Conservation (phyloP, 306 rosid species). For the Glycine latifolia region DNA sequence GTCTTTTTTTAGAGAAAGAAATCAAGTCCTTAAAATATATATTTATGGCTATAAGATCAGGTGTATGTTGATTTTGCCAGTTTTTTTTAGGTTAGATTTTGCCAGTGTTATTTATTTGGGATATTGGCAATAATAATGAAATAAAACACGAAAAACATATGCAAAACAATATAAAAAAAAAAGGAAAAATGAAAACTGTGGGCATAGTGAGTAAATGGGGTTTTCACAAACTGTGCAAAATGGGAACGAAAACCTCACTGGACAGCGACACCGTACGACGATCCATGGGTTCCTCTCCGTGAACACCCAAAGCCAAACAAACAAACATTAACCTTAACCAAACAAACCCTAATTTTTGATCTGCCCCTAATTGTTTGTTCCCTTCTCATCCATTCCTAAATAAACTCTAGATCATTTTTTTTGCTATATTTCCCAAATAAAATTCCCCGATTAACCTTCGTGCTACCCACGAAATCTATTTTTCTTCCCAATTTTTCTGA, state of each 20-base stretch:
- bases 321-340: slow-evolving; percentile 44
- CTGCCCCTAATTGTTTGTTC: slow-evolving; percentile 42
- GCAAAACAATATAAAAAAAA: not conserved
- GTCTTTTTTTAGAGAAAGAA: too few species aligned
- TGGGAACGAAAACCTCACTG: slow-evolving; percentile 50
- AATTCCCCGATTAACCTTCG: slow-evolving; percentile 39
- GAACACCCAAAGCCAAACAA: slow-evolving; percentile 50
- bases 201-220: slow-evolving; percentile 47
- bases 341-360: slow-evolving; percentile 72
- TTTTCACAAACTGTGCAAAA: slow-evolving; percentile 39
- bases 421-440: slow-evolving; percentile 33
- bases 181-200: slow-evolving; percentile 20
- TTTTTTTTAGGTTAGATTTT: too few species aligned
- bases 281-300: slow-evolving; percentile 64
- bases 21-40: too few species aligned
- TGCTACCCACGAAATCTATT: slow-evolving; percentile 1
- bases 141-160: not conserved
- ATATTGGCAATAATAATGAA: not conserved
- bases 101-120: not conserved
- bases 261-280: slow-evolving; percentile 60
- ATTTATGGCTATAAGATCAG: not conserved
- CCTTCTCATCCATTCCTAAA: slow-evolving; percentile 27
- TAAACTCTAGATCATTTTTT: slow-evolving; percentile 36
- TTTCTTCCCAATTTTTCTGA: slow-evolving; percentile 12
- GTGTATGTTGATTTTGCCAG: not conserved